phyloP scores from a whole-genome alignment of 805 yeast genomes.

The Yarrowia sp. region DNA sequence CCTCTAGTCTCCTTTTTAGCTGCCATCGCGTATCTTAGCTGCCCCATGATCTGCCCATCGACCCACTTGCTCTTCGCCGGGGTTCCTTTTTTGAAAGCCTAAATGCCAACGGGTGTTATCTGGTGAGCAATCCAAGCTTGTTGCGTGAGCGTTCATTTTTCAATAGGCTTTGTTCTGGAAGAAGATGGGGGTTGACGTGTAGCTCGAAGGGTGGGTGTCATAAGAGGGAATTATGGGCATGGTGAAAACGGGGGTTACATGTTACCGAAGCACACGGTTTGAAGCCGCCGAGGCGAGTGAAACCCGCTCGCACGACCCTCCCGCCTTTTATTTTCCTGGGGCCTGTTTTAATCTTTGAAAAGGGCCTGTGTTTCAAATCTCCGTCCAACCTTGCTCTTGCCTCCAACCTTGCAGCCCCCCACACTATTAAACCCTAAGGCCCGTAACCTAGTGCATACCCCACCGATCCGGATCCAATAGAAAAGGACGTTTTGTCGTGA shows the following conservation, averaged over 20 bases:
- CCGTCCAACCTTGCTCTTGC: background rate
- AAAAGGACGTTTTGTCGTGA: constrained; percentile 16
- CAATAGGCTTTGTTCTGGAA: background rate
- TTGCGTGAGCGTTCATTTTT: background rate
- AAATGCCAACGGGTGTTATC: background rate
- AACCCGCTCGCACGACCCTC: no score
- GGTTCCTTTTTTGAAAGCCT: background rate
- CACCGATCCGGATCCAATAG: background rate
- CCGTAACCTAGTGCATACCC: no score
- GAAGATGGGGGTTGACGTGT: background rate
- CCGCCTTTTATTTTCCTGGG: no score
- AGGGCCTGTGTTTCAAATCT: no score
- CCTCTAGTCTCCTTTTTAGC: background rate
- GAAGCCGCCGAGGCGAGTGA: no score
- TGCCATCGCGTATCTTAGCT: no score
- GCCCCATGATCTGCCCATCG: no score
- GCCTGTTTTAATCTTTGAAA: no score
- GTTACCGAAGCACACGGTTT: no score
- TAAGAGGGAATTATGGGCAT: no score
- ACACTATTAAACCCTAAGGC: background rate
- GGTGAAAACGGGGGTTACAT: background rate
- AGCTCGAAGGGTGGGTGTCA: no score
- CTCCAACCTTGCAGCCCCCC: constrained; percentile 2
- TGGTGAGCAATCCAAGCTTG: background rate
- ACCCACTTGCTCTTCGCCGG: background rate